Conservation (phyloP, 2,329 filamentous ascomycete genomes). For the Colletotrichum sp. region DNA sequence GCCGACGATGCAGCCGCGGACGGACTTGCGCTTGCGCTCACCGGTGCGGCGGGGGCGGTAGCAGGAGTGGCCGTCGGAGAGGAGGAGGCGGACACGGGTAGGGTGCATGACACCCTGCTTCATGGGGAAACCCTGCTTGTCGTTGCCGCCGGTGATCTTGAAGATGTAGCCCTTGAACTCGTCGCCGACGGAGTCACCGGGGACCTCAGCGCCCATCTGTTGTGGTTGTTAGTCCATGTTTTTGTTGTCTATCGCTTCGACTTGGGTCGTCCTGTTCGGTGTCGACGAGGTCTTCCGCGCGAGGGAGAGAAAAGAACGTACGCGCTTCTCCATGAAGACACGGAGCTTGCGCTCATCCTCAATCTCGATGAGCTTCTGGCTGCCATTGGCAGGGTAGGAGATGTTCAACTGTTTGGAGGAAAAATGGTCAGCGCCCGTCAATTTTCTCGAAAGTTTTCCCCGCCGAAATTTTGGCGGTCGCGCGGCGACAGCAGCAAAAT, state of each 20-base stretch:
- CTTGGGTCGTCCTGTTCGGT: slow-evolving; percentile 6
- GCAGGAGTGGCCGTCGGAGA: slow-evolving; percentile 97
- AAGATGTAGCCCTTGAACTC: slow-evolving; percentile 99
- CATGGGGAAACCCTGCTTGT: slow-evolving; percentile 99
- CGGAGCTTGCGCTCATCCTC: slow-evolving; percentile 99
- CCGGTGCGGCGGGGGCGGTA: slow-evolving; percentile 97
- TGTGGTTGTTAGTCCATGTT: slow-evolving; percentile 37
- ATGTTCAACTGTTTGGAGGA: slow-evolving; percentile 63
- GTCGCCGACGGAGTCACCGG: slow-evolving; percentile 93
- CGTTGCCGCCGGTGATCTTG: slow-evolving; percentile 99
- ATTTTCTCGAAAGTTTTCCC: not conserved
- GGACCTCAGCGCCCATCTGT: slow-evolving; percentile 88
- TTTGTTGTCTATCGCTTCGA: slow-evolving; percentile 9
- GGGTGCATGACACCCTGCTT: slow-evolving; percentile 99
- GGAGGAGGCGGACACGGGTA: slow-evolving; percentile 96
- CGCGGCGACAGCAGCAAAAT: not conserved
- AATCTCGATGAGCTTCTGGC: slow-evolving; percentile 98
- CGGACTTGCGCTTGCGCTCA: slow-evolving; percentile 99
- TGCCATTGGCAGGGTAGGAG: slow-evolving; percentile 97
- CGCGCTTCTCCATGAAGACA: slow-evolving; percentile 98
- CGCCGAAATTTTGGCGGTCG: not conserved
- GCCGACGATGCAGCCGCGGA: slow-evolving; percentile 98
- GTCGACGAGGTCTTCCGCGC: not conserved
- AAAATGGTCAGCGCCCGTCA: slow-evolving; percentile 34
- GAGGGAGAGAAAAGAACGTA: slow-evolving; percentile 49